These are phyloP conservation scores for Chenopodium berlandieri DNA, from an alignment of 148 eudicot species.

Conservation along the genomic window DNA sequence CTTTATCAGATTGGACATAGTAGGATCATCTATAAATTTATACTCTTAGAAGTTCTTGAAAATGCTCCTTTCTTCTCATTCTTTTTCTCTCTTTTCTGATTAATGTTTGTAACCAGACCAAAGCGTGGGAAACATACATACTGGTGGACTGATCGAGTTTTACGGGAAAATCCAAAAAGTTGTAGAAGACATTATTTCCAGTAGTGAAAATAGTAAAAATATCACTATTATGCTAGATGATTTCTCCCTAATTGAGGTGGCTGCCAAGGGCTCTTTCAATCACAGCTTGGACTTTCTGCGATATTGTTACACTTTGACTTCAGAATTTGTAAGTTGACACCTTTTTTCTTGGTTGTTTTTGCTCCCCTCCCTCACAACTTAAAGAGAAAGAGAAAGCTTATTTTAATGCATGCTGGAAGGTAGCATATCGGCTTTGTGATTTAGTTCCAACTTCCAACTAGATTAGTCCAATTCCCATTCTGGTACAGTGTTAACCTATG, in stretches of 20 bases:
- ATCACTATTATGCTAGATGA: constrained; percentile 72
- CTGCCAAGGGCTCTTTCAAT: constrained; percentile 71
- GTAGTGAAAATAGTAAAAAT: constrained; percentile 29
- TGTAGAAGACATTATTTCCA: constrained; percentile 46
- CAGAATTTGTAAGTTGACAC: constrained; percentile 58
- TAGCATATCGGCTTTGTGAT: not conserved
- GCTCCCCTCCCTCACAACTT: not conserved
- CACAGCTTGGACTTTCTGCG: constrained; percentile 73
- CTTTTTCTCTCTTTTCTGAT: not conserved
- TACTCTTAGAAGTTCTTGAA: not conserved
- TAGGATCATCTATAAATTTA: not conserved
- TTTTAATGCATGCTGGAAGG: not conserved
- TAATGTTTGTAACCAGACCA: constrained; percentile 30
- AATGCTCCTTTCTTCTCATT: not conserved
- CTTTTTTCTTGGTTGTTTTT: constrained; percentile 1
- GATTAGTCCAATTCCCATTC: not conserved
- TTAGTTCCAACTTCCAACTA: not conserved
- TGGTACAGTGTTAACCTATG: not conserved
- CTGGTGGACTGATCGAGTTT: constrained; percentile 50
- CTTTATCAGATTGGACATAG: not conserved
- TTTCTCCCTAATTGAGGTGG: constrained; percentile 82
- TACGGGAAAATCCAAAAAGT: constrained; percentile 70
- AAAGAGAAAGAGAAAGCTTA: not conserved
- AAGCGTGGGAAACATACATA: constrained; percentile 26
- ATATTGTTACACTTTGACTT: constrained; percentile 69